phyloP scores from a whole-genome alignment of 2,329 filamentous ascomycete genomes.

The Fusarium brachygibbosum region DNA sequence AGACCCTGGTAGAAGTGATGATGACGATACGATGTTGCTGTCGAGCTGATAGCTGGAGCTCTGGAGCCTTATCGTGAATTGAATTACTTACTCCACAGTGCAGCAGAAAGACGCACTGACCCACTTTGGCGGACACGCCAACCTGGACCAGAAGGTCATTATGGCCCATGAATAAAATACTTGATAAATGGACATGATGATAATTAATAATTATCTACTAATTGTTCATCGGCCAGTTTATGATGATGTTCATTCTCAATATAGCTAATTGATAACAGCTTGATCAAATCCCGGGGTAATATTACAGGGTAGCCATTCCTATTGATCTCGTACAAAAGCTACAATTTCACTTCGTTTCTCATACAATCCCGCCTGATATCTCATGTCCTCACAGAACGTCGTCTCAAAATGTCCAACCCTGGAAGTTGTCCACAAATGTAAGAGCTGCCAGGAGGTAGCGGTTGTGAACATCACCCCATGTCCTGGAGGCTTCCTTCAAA shows the following conservation, averaged over 20 bases:
- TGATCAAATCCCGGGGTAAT: neutral
- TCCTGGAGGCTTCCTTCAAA: slow-evolving; percentile 79
- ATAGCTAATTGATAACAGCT: neutral
- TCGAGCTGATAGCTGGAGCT: slow-evolving; percentile 29
- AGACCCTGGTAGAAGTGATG: slow-evolving; percentile 15
- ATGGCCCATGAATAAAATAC: neutral
- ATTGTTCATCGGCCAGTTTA: too few relatives aligned
- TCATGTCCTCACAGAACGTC: neutral
- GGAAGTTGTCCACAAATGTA: slow-evolving; percentile 79
- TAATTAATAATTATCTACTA: neutral
- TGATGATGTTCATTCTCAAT: neutral
- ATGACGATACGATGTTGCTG: slow-evolving; percentile 36
- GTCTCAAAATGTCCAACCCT: slow-evolving; percentile 69
- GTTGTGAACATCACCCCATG: slow-evolving; percentile 78
- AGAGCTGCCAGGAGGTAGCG: slow-evolving; percentile 77
- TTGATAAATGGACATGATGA: neutral
- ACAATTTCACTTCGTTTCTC: slow-evolving; percentile 9
- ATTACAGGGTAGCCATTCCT: slow-evolving; percentile 12
- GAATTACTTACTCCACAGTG: slow-evolving; percentile 38
- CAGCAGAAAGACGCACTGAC: neutral
- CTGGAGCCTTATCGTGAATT: slow-evolving; percentile 39
- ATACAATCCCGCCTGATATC: slow-evolving; percentile 11
- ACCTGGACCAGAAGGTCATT: neutral
- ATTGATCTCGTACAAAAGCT: slow-evolving; percentile 1
- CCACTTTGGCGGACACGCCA: slow-evolving; percentile 5